Conservation (phyloP, 2,329 filamentous ascomycete species). For the Fusarium bactridioides region DNA sequence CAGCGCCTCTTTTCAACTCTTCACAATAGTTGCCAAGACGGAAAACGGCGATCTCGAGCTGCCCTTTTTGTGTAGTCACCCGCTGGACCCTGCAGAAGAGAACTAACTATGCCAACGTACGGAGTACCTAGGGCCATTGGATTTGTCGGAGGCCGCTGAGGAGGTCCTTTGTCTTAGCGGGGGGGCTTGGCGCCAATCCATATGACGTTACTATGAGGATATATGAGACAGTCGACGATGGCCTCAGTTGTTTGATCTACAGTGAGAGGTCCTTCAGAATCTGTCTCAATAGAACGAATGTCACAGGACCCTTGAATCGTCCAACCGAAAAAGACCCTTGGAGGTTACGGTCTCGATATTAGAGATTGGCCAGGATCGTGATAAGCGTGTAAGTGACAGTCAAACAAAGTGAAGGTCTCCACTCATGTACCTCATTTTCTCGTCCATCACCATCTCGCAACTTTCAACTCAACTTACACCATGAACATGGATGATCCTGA, state of each 20-base stretch:
- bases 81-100: slow-evolving; percentile 22
- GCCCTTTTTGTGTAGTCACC: slow-evolving; percentile 12
- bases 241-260: slow-evolving; percentile 24
- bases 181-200: slow-evolving; percentile 22
- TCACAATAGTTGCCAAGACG: slow-evolving; percentile 18
- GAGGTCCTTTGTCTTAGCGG: slow-evolving; percentile 8
- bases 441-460: slow-evolving; percentile 29
- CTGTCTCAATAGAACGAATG: not conserved
- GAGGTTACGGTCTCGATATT: not conserved
- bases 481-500: slow-evolving; percentile 37
- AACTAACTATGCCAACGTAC: not conserved
- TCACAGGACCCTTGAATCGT: not conserved
- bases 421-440: slow-evolving; percentile 27
- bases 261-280: not conserved
- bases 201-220: slow-evolving; percentile 26
- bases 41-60: slow-evolving; percentile 22
- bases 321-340: not conserved
- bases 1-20: not conserved
- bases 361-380: slow-evolving; percentile 4
- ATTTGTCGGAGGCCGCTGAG: slow-evolving; percentile 26
- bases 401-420: not conserved
- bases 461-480: slow-evolving; percentile 29
- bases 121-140: not conserved
- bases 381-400: slow-evolving; percentile 23
- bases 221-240: slow-evolving; percentile 12